A percentile compares a stretch with the other conserved stretches of the same genome.
phyloP scores from a whole-genome alignment of 1,139 yeast species.

The Protomyces gravidus region DNA sequence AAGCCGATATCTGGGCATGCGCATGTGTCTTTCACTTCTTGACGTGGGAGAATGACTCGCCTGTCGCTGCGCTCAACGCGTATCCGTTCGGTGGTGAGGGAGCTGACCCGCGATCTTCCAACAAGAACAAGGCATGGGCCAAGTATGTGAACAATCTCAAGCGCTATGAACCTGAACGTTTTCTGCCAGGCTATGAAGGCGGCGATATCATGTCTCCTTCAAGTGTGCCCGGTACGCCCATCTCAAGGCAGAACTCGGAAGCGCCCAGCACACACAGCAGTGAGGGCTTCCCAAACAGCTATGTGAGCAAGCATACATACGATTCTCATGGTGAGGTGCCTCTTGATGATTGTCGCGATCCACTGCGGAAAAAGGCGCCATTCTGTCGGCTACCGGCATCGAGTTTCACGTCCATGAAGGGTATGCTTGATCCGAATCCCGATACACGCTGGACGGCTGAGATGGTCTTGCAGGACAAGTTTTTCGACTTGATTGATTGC shows the following conservation, averaged over 20 bases:
- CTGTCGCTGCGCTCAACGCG: slow-evolving; percentile 38
- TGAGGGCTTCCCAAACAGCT: slow-evolving; percentile 1
- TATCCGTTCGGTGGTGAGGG: slow-evolving; percentile 39
- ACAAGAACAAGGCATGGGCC: slow-evolving; percentile 37
- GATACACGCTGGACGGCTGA: slow-evolving; percentile 32
- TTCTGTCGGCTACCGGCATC: slow-evolving; percentile 13
- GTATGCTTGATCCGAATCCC: slow-evolving; percentile 37
- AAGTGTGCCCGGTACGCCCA: slow-evolving; percentile 11
- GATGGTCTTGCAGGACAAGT: slow-evolving; percentile 33
- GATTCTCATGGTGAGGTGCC: slow-evolving; percentile 4
- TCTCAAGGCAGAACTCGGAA: slow-evolving; percentile 5
- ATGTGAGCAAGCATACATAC: background rate
- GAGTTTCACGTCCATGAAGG: slow-evolving; percentile 29
- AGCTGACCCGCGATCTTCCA: slow-evolving; percentile 34
- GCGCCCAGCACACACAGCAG: slow-evolving; percentile 11
- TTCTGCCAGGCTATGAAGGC: slow-evolving; percentile 31
- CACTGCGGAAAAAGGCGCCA: slow-evolving; percentile 11
- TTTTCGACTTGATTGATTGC: slow-evolving; percentile 33
- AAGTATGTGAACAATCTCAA: slow-evolving; percentile 31
- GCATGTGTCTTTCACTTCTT: slow-evolving; percentile 81
- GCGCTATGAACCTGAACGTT: slow-evolving; percentile 29
- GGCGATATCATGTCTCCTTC: slow-evolving; percentile 9
- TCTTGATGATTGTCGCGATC: slow-evolving; percentile 14
- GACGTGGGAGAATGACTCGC: slow-evolving; percentile 44
- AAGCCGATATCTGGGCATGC: slow-evolving; percentile 86